These are phyloP conservation scores for Candida chilensis DNA, from an alignment of 805 yeast genomes.

Conservation along the genomic window DNA sequence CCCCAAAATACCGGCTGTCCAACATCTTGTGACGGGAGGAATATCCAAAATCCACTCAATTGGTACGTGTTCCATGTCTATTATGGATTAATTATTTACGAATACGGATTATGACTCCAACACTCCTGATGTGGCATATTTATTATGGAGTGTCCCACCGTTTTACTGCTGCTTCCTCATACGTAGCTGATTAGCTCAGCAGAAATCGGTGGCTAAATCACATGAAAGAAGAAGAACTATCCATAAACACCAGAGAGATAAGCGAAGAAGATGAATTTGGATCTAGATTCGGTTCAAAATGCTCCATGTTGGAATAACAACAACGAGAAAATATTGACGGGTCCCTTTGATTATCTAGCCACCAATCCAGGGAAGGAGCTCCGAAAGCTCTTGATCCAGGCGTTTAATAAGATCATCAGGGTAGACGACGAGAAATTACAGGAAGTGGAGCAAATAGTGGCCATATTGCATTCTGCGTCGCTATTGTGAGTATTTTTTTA, in stretches of 20 bases:
- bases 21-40: slow-evolving; percentile 36
- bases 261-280: slow-evolving; percentile 5
- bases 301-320: slow-evolving; percentile 15
- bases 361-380: slow-evolving; percentile 49
- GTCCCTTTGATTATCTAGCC: slow-evolving; percentile 43
- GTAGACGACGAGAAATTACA: slow-evolving; percentile 27
- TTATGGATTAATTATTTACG: no score
- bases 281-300: slow-evolving; percentile 1
- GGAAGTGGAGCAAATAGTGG: slow-evolving; percentile 38
- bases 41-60: background rate
- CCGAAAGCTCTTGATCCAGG: slow-evolving; percentile 35
- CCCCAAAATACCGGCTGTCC: slow-evolving; percentile 18
- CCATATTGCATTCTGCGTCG: slow-evolving; percentile 57
- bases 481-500: slow-evolving; percentile 19
- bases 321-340: slow-evolving; percentile 15
- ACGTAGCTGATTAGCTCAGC: no score
- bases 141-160: no score
- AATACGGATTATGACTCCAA: no score
- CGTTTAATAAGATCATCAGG: slow-evolving; percentile 43
- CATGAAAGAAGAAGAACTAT: background rate
- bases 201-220: no score
- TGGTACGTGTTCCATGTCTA: slow-evolving; percentile 1
- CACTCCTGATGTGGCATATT: no score
- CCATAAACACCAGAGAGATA: background rate
- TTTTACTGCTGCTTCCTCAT: no score